Conservation (phyloP, 257 asterid genomes). For the Fraxinus pennsylvanica region DNA sequence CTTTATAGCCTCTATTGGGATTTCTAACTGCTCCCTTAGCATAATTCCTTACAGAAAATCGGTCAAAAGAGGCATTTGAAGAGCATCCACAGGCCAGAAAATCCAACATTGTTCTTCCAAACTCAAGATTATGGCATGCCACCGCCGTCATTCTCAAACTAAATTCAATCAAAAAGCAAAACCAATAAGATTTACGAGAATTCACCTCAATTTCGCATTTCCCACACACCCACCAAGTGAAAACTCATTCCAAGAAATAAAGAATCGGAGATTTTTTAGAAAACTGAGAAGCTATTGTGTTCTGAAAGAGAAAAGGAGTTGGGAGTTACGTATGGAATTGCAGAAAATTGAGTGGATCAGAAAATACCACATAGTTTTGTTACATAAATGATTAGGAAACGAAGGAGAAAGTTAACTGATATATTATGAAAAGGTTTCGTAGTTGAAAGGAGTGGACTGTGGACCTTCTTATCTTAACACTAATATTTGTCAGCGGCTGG, state of each 20-base stretch:
- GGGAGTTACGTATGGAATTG: background rate
- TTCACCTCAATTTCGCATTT: constrained; percentile 45
- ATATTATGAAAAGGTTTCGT: too few species aligned
- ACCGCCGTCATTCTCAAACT: constrained; percentile 62
- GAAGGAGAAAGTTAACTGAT: background rate
- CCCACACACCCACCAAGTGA: constrained; percentile 20
- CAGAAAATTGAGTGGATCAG: background rate
- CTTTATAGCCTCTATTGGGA: constrained; percentile 46
- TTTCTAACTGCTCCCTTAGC: constrained; percentile 47
- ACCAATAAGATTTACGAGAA: constrained; percentile 26
- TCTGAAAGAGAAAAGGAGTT: background rate
- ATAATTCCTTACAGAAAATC: constrained; percentile 35
- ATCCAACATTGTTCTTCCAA: constrained; percentile 65
- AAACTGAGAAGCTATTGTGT: background rate
- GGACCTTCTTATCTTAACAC: too few species aligned
- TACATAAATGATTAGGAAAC: background rate
- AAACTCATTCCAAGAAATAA: constrained; percentile 12
- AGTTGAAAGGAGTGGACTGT: too few species aligned
- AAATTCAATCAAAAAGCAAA: background rate
- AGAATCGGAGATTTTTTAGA: background rate
- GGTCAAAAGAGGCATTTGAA: constrained; percentile 52
- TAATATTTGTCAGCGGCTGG: too few species aligned
- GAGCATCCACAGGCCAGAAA: constrained; percentile 70
- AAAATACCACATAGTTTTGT: background rate
- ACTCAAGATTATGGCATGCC: constrained; percentile 64